phyloP scores from a whole-genome alignment of 768 basidiomycete species.

The Xerocomellus chrysenteron region DNA sequence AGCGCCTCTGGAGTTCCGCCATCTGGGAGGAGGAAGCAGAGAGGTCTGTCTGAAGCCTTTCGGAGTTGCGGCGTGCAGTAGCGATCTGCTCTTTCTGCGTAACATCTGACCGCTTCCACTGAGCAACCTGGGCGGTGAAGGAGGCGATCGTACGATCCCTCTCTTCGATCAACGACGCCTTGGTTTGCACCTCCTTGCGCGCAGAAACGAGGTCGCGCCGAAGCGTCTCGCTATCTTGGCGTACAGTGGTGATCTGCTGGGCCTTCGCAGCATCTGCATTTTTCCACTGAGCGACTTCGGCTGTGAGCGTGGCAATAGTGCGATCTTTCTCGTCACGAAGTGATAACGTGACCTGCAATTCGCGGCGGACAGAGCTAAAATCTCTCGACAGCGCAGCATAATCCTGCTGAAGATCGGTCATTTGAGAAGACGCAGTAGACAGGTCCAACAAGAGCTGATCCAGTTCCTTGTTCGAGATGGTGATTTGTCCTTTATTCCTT shows the following conservation, averaged over 20 bases:
- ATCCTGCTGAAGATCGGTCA: not conserved
- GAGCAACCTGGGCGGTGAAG: not conserved
- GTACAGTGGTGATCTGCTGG: not conserved
- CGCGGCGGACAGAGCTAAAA: not conserved
- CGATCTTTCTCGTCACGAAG: not conserved
- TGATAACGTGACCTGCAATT: not conserved
- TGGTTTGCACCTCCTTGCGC: not conserved
- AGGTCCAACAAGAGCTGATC: constrained; percentile 2
- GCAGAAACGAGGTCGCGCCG: not conserved
- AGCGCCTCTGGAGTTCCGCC: not conserved
- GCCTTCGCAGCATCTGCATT: not conserved
- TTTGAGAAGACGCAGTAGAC: not conserved
- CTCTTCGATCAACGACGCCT: not conserved
- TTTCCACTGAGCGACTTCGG: not conserved
- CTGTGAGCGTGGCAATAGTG: too few relatives aligned
- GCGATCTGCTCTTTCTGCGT: not conserved
- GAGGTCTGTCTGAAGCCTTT: not conserved
- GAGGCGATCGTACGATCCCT: not conserved
- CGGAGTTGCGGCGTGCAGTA: not conserved
- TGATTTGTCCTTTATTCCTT: not conserved
- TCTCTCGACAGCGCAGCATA: not conserved
- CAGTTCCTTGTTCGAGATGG: constrained; percentile 4
- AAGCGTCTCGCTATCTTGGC: not conserved
- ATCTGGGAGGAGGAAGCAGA: not conserved
- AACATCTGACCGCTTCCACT: not conserved